Conservation (phyloP, 768 basidiomycete species). For the Calocera viscosa region DNA sequence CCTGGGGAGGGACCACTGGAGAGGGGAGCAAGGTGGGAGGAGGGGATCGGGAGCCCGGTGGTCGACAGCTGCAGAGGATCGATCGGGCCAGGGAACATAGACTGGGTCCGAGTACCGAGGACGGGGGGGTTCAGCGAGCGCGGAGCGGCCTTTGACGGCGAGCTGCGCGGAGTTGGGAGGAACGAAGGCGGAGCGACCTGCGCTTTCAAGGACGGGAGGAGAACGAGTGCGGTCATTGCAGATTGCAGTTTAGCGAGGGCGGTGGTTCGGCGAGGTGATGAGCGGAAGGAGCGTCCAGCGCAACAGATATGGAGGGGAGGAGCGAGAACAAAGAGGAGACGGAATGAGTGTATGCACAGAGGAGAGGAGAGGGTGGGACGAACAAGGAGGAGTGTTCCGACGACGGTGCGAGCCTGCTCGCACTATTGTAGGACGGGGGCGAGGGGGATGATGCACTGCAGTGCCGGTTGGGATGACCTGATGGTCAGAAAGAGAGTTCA, state of each 20-base stretch:
- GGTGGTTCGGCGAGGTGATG: slow-evolving; percentile 12
- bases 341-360: slow-evolving; percentile 30
- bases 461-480: neutral
- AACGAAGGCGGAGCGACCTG: slow-evolving; percentile 55
- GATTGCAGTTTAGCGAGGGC: slow-evolving; percentile 18
- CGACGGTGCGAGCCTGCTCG: neutral
- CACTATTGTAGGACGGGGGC: neutral
- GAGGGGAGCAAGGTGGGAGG: slow-evolving; percentile 31
- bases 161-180: slow-evolving; percentile 61
- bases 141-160: slow-evolving; percentile 39
- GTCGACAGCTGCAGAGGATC: slow-evolving; percentile 31
- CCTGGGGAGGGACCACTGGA: slow-evolving; percentile 34
- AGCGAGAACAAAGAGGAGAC: slow-evolving; percentile 21
- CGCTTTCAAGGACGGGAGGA: slow-evolving; percentile 31
- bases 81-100: slow-evolving; percentile 35
- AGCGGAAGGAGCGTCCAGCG: slow-evolving; percentile 14
- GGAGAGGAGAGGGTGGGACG: slow-evolving; percentile 37
- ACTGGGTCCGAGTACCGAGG: slow-evolving; percentile 53
- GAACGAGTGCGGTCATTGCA: slow-evolving; percentile 61
- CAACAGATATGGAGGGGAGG: slow-evolving; percentile 11
- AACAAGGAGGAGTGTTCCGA: slow-evolving; percentile 28
- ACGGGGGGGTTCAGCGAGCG: slow-evolving; percentile 53
- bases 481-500: slow-evolving; percentile 8
- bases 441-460: neutral
- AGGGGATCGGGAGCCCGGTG: slow-evolving; percentile 27